Evolutionary conservation across 2,329 filamentous ascomycete genomes (phyloP), one percentile per base, ranked within the genome.

Genomic region (Talaromyces marneffei): DNA sequence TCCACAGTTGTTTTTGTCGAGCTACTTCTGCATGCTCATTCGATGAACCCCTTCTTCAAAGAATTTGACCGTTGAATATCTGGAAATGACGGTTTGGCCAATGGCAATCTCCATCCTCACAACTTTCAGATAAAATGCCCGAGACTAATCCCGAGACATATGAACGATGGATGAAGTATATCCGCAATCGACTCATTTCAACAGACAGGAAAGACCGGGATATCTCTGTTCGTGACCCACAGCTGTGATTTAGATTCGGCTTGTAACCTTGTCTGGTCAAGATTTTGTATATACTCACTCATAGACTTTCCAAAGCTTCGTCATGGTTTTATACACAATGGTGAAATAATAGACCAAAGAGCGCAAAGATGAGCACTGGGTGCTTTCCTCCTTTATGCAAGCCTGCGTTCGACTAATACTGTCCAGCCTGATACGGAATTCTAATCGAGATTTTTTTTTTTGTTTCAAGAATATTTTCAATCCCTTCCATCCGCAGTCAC

Each of bases 21-120:
- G 44, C 29, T 46, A 40, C 27, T 62, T 62, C 60, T 62, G 48
- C 56, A 53, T 59, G 37, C 48, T 62, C 48, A 62, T 62, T 62
- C 56, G 60, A 59, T 35, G n/a, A 7, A 12, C 9, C 29, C 48
- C 16, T 44, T 27, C 4, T 55, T 14, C 31, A 46, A 60, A 16
- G 29, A 42, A 54, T 39, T 35, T 27, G 46, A 37, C 60, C 48
- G 60, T 62, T 54, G 46, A 37, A 46, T 48, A 12, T 54, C 39
- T 62, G 31, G 56, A 53, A 59, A 42, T 25, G 33, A 40, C 18
- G 14, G 23, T 33, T 18, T 40, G n/a, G 18, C 60, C 60, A 62
- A 62, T 62, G 29, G 27, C 35, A 27, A 27, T 27, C n/a, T 31
- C 1, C 18, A 44, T 14, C 48, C 7, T 29, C 10, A n/a, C 12